Evolutionary conservation across 495 filamentous ascomycete species (phyloP).

Genomic region (Penicillium cataractarum): DNA sequence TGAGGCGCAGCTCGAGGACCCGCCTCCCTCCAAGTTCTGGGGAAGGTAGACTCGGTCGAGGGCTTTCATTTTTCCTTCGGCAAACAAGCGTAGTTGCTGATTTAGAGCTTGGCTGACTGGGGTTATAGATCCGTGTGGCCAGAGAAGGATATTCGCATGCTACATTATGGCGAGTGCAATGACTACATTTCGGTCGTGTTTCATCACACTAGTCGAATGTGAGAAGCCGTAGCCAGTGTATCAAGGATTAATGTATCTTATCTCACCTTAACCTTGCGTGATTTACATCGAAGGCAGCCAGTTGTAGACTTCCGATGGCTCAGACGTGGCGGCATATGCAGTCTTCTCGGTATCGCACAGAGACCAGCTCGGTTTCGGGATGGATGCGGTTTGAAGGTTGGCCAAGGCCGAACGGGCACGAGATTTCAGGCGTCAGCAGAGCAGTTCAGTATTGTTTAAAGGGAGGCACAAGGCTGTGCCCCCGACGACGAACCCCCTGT

Average conservation of each 20-base stretch:
- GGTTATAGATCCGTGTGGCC: constrained; percentile 21
- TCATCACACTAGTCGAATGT: constrained; percentile 21
- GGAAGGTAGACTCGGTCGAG: constrained; percentile 11
- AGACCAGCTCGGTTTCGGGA: constrained; percentile 19
- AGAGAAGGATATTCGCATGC: constrained; percentile 22
- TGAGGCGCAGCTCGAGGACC: constrained; percentile 26
- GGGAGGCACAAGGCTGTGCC: constrained; percentile 10
- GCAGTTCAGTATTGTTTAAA: not conserved
- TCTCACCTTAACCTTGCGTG: constrained; percentile 47
- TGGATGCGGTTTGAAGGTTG: not conserved
- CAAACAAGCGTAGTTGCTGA: not conserved
- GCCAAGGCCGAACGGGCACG: not conserved
- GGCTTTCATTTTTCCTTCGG: not conserved
- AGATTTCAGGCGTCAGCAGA: not conserved
- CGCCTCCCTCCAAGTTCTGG: constrained; percentile 17
- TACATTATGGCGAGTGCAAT: constrained; percentile 25
- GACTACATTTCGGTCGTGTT: constrained; percentile 23
- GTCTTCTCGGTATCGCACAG: not conserved
- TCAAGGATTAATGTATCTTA: not conserved
- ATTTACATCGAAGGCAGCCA: constrained; percentile 52
- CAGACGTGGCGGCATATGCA: constrained; percentile 25
- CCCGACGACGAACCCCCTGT: constrained; percentile 10
- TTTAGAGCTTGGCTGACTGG: constrained; percentile 3
- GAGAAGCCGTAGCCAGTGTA: not conserved
- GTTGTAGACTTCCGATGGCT: constrained; percentile 48